Evolutionary conservation across 768 basidiomycete species (phyloP).

Genomic region (Psilocybe cyanescens): DNA sequence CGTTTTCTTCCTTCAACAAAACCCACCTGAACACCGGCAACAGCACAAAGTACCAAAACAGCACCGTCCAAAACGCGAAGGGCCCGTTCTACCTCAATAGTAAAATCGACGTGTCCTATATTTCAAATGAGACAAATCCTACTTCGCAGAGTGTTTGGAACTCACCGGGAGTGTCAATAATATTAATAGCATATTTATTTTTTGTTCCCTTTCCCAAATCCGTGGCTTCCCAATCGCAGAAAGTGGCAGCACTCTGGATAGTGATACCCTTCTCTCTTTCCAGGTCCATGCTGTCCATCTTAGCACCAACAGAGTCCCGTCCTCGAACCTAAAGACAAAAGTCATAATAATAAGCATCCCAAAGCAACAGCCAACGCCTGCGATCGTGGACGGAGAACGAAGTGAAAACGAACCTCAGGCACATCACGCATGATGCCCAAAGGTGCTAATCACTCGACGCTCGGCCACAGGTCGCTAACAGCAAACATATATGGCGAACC

Average conservation of each 20-base stretch:
- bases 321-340: slow-evolving; percentile 72
- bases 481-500: slow-evolving; percentile 49
- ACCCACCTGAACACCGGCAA: slow-evolving; percentile 88
- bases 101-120: slow-evolving; percentile 97
- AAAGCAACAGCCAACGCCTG: slow-evolving; percentile 20
- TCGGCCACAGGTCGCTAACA: slow-evolving; percentile 20
- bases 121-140: not conserved
- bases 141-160: not conserved
- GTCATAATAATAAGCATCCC: slow-evolving; percentile 6
- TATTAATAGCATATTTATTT: slow-evolving; percentile 92
- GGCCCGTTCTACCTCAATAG: slow-evolving; percentile 98
- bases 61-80: slow-evolving; percentile 96
- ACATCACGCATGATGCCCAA: slow-evolving; percentile 5
- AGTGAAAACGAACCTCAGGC: slow-evolving; percentile 17
- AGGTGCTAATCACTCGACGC: slow-evolving; percentile 8
- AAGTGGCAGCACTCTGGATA: slow-evolving; percentile 98
- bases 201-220: slow-evolving; percentile 61
- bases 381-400: slow-evolving; percentile 21
- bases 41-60: slow-evolving; percentile 94
- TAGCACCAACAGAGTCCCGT: slow-evolving; percentile 94
- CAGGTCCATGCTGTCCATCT: slow-evolving; percentile 99
- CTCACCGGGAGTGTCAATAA: slow-evolving; percentile 96
- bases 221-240: slow-evolving; percentile 91
- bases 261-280: slow-evolving; percentile 99
- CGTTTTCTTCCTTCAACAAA: not conserved